Evolutionary conservation across 176 grass and related monocot genomes (phyloP).

Genomic region (Raddia distichophylla): DNA sequence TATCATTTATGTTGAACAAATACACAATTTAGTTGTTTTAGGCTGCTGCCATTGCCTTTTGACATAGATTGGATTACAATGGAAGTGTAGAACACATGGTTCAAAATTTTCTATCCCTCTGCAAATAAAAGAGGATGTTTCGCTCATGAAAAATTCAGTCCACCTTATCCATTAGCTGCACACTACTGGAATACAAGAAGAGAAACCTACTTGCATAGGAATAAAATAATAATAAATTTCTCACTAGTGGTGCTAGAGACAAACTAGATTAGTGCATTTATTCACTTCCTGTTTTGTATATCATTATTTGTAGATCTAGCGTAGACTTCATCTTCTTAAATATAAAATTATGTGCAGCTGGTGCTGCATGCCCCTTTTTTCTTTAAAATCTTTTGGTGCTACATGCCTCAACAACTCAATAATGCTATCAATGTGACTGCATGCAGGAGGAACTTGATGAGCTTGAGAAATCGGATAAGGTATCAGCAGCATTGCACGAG

Average conservation of each 20-base stretch:
- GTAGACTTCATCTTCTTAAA: background rate
- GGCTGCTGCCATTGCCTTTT: background rate
- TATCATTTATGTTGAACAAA: background rate
- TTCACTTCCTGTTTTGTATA: background rate
- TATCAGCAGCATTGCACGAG: conserved; percentile 70
- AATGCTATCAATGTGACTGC: background rate
- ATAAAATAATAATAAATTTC: conserved; percentile 10
- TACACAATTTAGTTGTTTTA: conserved; percentile 3
- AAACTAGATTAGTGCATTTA: background rate
- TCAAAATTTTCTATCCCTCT: background rate
- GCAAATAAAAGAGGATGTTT: background rate
- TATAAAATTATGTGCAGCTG: background rate
- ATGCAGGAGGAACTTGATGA: conserved; percentile 80
- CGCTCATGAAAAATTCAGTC: background rate
- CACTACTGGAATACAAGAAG: background rate
- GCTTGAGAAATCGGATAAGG: conserved; percentile 68
- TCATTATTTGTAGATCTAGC: background rate
- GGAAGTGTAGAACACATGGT: background rate
- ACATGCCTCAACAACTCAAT: background rate
- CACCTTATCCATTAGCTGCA: background rate
- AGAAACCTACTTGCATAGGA: background rate
- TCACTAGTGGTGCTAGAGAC: background rate
- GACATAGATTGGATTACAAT: background rate
- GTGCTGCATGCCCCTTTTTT: background rate
- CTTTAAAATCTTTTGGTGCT: background rate